Base-by-base conservation (phyloP, 192 early-diverging fungal species). In the Linderina pennispora region DNA sequence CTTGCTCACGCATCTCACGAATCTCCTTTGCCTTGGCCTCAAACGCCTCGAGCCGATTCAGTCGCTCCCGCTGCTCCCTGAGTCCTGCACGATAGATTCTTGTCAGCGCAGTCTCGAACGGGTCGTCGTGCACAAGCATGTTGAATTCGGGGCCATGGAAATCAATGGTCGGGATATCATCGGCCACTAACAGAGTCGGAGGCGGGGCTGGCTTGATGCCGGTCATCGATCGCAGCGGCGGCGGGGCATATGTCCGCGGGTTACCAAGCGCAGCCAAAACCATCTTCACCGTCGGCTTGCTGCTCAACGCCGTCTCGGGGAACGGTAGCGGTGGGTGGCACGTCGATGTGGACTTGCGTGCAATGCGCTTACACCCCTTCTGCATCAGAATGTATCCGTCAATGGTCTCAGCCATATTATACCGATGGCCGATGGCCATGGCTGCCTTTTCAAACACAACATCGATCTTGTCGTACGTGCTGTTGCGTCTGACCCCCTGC, bases 121-220 rank as follows among this genome's bases (percentile, higher is more conserved):
- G 75, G 28, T 77, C 75, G 16, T 77, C 75, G 36, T 77, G 69
- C 2, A 77, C 43, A 55, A 65, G 57, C 41, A 69, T 43, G n/a
- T 37, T 58, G 19, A 71, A 61, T 43, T 65, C 50, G 20, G 57
- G 56, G 0, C 61, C 65, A 22, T 64, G 61, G 14, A 77, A 55
- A 21, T 55, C 53, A 25, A 77, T 54, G 1, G 60, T 64, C 0
- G 74, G 74, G 3, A 76, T 55, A 17, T 66, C 62, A 13, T 72
- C 64, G 0, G 74, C 63, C 44, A 51, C 55, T 1, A n/a, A 10
- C 19, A 76, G 42, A 2, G 53, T 39, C 0, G 53, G 62, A n/a
- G 68, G 59, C 4, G 50, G 40, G 1, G 45, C 32, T 3, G 70
- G 62, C 38, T 42, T 38, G 15, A 43, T 39, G 10, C 31, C 50